Percentiles rank a stretch among this genome's conserved stretches.
Conservation (phyloP, 768 basidiomycete species). For the Mycena rebaudengoi region DNA sequence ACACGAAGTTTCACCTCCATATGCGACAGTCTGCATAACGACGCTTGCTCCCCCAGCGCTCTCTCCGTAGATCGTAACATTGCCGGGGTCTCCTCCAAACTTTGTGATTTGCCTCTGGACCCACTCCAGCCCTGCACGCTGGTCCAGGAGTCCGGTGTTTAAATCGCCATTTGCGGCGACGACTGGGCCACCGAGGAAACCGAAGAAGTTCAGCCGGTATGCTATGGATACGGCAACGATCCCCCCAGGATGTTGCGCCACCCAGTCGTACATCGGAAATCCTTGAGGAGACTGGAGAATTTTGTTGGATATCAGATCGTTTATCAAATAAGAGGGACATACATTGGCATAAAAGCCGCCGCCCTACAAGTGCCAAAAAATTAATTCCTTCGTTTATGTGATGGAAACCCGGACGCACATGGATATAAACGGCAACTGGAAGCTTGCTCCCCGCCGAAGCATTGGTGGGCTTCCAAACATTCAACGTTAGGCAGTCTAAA, state of each 20-base stretch:
- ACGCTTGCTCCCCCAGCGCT: slow-evolving; percentile 55
- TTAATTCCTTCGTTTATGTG: not conserved
- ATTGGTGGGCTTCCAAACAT: slow-evolving; percentile 52
- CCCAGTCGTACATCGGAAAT: slow-evolving; percentile 58
- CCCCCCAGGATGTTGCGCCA: slow-evolving; percentile 45
- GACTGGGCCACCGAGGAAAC: slow-evolving; percentile 40
- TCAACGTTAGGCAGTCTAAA: slow-evolving; percentile 50
- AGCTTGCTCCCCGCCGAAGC: slow-evolving; percentile 43
- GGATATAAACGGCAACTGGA: slow-evolving; percentile 53
- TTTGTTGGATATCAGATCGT: not conserved
- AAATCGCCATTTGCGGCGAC: slow-evolving; percentile 47
- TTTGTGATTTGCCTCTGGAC: slow-evolving; percentile 45
- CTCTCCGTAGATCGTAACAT: slow-evolving; percentile 46
- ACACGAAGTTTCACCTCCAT: slow-evolving; percentile 40
- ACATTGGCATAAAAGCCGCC: slow-evolving; percentile 51
- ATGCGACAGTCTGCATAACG: slow-evolving; percentile 53
- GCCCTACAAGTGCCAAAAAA: slow-evolving; percentile 36
- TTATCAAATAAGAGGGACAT: not conserved
- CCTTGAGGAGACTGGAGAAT: slow-evolving; percentile 49
- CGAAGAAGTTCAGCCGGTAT: slow-evolving; percentile 40
- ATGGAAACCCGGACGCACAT: slow-evolving; percentile 34
- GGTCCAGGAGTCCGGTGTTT: slow-evolving; percentile 52
- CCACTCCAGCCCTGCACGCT: slow-evolving; percentile 51
- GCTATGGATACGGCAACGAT: slow-evolving; percentile 45
- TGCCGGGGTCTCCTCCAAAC: slow-evolving; percentile 44